These are phyloP conservation scores for Neurospora sublineolata DNA, from an alignment of 495 filamentous ascomycete species.

Conservation along the genomic window DNA sequence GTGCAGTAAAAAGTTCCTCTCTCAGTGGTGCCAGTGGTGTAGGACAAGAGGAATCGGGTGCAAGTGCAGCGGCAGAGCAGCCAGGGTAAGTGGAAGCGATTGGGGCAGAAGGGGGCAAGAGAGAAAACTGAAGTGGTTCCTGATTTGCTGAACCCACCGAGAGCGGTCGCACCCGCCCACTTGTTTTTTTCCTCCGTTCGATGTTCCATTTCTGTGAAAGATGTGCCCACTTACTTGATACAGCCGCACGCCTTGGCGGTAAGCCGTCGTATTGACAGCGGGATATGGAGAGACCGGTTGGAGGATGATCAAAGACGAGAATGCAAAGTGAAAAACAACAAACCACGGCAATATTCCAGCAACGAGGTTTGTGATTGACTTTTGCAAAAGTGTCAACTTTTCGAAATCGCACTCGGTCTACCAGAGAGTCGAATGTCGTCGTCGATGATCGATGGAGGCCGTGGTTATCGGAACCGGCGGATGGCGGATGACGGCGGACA, in stretches of 20 bases:
- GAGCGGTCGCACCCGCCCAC: not conserved
- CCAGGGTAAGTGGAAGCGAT: not conserved
- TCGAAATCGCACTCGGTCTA: not conserved
- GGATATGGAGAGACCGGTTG: not conserved
- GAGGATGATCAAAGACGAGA: constrained; percentile 4
- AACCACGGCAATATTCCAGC: constrained; percentile 30
- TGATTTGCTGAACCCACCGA: not conserved
- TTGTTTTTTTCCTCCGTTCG: not conserved
- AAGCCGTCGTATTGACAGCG: not conserved
- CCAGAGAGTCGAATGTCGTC: constrained; percentile 1
- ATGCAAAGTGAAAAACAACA: constrained; percentile 6
- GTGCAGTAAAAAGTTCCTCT: not conserved
- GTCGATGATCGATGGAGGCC: not conserved
- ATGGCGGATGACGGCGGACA: not conserved
- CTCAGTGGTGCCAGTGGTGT: not conserved
- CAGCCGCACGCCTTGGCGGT: not conserved
- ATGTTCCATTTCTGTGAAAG: not conserved
- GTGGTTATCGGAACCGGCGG: not conserved
- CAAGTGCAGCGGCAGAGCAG: not conserved
- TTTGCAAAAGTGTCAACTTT: not conserved
- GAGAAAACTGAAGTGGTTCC: not conserved
- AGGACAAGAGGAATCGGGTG: no score
- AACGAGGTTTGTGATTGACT: constrained; percentile 19
- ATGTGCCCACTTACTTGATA: not conserved
- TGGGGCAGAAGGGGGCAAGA: not conserved